Evolutionary conservation across 108 stramenopile species (phyloP).

Genomic region (Parmales sp.): DNA sequence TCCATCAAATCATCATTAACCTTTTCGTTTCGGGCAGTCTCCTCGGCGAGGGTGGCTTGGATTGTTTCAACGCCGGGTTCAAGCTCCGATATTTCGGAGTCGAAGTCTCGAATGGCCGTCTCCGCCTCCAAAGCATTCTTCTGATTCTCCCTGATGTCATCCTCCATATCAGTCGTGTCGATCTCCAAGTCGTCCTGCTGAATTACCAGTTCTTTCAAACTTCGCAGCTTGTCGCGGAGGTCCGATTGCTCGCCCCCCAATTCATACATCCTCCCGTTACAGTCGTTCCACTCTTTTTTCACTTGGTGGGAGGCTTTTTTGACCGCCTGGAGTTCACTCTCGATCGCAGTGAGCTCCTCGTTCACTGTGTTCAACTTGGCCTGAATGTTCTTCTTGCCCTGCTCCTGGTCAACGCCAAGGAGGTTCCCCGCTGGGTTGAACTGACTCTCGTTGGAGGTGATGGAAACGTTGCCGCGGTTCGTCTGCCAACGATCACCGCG

Average conservation of each 20-base stretch:
- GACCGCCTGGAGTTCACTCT: slow-evolving; percentile 31
- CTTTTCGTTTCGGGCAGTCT: slow-evolving; percentile 45
- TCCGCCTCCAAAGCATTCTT: slow-evolving; percentile 44
- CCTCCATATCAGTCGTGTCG: slow-evolving; percentile 59
- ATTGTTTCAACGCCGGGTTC: slow-evolving; percentile 39
- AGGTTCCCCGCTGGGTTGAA: background rate
- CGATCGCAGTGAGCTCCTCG: slow-evolving; percentile 1
- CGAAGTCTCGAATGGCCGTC: slow-evolving; percentile 32
- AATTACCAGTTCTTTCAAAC: slow-evolving; percentile 23
- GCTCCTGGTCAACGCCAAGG: background rate
- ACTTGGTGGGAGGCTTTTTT: too few species aligned
- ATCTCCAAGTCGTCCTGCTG: slow-evolving; percentile 47
- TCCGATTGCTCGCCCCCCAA: too few species aligned
- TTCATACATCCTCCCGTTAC: too few species aligned
- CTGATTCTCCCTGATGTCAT: background rate
- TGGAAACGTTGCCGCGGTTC: background rate
- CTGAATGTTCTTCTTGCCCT: background rate
- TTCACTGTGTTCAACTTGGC: slow-evolving; percentile 23
- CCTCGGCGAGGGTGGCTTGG: slow-evolving; percentile 42
- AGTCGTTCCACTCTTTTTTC: too few species aligned
- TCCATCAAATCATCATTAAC: slow-evolving; percentile 48
- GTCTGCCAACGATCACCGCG: background rate
- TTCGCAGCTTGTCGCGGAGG: too few species aligned
- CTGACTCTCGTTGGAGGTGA: slow-evolving; percentile 17
- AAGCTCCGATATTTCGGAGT: slow-evolving; percentile 26